Evolutionary conservation across 148 eudicot genomes (phyloP), one percentile per base, ranked within the genome.

Genomic region (Mesembryanthemum crystallinum): DNA sequence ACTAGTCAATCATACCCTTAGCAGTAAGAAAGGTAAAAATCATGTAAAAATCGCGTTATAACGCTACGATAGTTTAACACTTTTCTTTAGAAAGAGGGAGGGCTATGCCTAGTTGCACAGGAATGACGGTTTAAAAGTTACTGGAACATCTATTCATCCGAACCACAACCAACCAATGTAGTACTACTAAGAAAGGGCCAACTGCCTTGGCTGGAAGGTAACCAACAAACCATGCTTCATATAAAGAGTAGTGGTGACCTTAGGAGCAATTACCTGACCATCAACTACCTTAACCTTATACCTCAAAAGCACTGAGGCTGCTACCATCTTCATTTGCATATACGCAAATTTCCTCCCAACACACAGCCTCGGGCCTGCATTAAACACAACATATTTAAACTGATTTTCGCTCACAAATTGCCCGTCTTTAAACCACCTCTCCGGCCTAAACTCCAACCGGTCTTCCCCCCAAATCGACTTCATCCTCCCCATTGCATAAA

Each of bases 281-380:
- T 80, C 81, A 69, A 79, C 76, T 0, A 87, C 85, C 80, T 76
- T 80, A 43, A 88, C 82, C 47, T 30, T 79, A 55, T 83, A 86
- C 82, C 89, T 86, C 30, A 75, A 64, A 15, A 86, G 73, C 11
- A 84, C 17, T 42, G 89, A 86, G 21, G 85, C 89, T 60, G 82
- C 85, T 18, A 86, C 89, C 85, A 79, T 86, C 64, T 84, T 86
- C 89, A 86, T 86, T 67, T 86, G 89, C 74, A 77, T 64, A 73
- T 86, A 86, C 23, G 87, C 87, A 77, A 86, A 83, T 54, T 84
- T 86, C 82, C 82, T 86, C 58, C 87, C 89, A 23, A 86, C 82
- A 54, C 89, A 86, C n/a, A 86, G 75, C 39, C 89, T 77, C 0
- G 89, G 88, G 27, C 88, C 88, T 0, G 84, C 88, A 49, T 85